These are phyloP conservation scores for Fraxinus albicans DNA, from an alignment of 305 asterid species.

Conservation along the genomic window DNA sequence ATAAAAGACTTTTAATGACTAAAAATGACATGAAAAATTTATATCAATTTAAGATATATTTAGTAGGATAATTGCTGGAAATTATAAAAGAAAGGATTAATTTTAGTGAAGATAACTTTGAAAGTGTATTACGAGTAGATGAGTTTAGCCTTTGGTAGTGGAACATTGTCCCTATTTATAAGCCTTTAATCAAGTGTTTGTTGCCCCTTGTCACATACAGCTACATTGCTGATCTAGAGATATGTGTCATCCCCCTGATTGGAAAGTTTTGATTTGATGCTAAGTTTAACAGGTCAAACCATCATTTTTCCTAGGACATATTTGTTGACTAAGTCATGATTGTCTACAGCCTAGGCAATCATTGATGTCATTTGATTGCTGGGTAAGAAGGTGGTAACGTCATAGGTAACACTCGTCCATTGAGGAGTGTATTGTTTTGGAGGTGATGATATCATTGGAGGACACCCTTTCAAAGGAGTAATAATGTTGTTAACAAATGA, in stretches of 20 bases:
- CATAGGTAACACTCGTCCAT: neutral
- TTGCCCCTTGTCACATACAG: neutral
- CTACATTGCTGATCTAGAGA: neutral
- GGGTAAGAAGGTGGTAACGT: neutral
- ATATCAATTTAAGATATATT: too few species aligned
- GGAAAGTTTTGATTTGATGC: neutral
- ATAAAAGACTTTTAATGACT: neutral
- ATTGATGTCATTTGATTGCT: neutral
- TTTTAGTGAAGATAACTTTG: neutral
- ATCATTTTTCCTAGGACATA: neutral
- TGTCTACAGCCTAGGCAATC: neutral
- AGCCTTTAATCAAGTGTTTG: neutral
- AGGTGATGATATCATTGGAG: neutral
- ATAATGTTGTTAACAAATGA: neutral
- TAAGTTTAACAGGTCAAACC: neutral
- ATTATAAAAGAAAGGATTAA: neutral
- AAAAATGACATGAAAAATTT: neutral
- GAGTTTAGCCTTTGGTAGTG: neutral
- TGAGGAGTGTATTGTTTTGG: neutral
- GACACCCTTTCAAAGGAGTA: neutral
- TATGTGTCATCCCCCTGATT: neutral
- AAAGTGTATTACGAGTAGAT: neutral
- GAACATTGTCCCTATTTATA: neutral
- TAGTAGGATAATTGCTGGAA: neutral
- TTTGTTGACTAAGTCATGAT: neutral